Evolutionary conservation across 192 early-diverging fungal genomes (phyloP).

Genomic region (Lunasporangiospora selenospora): DNA sequence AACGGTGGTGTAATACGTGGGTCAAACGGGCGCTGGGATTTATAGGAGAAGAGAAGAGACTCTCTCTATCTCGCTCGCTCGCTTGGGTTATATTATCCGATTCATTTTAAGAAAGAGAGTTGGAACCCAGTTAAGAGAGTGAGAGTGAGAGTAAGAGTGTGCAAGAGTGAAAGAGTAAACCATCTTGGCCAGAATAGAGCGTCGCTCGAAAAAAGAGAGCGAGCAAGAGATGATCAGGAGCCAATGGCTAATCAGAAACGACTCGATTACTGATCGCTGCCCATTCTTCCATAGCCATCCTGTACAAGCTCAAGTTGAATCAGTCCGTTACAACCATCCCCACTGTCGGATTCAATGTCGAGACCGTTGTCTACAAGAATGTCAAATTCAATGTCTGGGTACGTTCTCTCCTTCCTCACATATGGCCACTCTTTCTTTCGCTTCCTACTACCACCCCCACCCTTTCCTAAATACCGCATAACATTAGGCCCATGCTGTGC

Average conservation of each 20-base stretch:
- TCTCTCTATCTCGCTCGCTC: too few species aligned
- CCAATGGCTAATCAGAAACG: too few species aligned
- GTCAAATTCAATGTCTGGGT: constrained; percentile 84
- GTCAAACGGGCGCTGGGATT: too few species aligned
- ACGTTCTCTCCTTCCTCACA: constrained; percentile 5
- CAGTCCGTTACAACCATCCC: constrained; percentile 99
- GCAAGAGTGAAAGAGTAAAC: background rate
- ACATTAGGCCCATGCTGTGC: too few species aligned
- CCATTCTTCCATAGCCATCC: constrained; percentile 73
- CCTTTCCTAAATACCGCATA: too few species aligned
- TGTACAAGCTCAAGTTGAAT: constrained; percentile 98
- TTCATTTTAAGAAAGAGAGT: constrained; percentile 7
- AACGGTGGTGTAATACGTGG: background rate
- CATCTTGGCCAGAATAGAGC: background rate
- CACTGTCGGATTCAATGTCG: constrained; percentile 94
- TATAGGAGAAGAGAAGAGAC: too few species aligned
- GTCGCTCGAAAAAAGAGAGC: background rate
- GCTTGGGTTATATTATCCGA: background rate
- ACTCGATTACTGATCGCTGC: too few species aligned
- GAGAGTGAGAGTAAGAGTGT: too few species aligned
- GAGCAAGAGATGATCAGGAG: too few species aligned
- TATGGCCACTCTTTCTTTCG: too few species aligned
- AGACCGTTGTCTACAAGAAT: constrained; percentile 88
- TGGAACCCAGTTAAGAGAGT: constrained; percentile 8
- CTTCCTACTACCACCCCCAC: too few species aligned